A percentile compares a stretch with the other conserved stretches of the same genome.
Evolutionary conservation across 805 yeast species (phyloP).

Genomic region (Nakazawaea holstii): DNA sequence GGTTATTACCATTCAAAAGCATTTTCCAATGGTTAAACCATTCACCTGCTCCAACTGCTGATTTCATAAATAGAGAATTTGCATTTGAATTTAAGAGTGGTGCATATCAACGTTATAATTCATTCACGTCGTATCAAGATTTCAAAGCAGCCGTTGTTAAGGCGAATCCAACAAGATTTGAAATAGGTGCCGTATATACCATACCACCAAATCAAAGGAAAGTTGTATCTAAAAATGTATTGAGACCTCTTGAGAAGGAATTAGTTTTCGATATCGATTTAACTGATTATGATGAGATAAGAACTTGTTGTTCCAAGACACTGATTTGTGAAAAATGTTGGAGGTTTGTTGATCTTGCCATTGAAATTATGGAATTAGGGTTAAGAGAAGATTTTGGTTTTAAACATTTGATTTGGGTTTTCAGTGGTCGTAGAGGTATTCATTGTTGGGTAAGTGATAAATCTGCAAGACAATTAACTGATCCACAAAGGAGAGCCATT

Average conservation of each 20-base stretch:
- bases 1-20: conserved; percentile 68
- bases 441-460: conserved; percentile 97
- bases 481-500: conserved; percentile 67
- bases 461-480: conserved; percentile 71
- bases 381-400: conserved; percentile 88
- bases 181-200: conserved; percentile 88
- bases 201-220: conserved; percentile 86
- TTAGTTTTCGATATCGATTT: conserved; percentile 95
- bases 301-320: conserved; percentile 91
- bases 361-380: conserved; percentile 65
- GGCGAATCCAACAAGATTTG: conserved; percentile 85
- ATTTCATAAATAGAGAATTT: conserved; percentile 85
- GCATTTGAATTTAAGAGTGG: conserved; percentile 88
- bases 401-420: conserved; percentile 84
- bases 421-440: conserved; percentile 97
- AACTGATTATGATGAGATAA: conserved; percentile 89
- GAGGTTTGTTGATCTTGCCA: conserved; percentile 85
- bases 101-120: conserved; percentile 85
- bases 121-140: conserved; percentile 61
- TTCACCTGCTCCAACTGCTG: conserved; percentile 66
- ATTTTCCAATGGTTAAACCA: conserved; percentile 90
- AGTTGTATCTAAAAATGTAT: conserved; percentile 63
- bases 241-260: conserved; percentile 82
- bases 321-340: conserved; percentile 86
- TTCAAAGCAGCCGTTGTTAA: conserved; percentile 72